A percentile compares a stretch with the other conserved stretches of the same genome.
Evolutionary conservation across 2,329 filamentous ascomycete genomes (phyloP).

Genomic region (Sporothrix brunneoviolacea): DNA sequence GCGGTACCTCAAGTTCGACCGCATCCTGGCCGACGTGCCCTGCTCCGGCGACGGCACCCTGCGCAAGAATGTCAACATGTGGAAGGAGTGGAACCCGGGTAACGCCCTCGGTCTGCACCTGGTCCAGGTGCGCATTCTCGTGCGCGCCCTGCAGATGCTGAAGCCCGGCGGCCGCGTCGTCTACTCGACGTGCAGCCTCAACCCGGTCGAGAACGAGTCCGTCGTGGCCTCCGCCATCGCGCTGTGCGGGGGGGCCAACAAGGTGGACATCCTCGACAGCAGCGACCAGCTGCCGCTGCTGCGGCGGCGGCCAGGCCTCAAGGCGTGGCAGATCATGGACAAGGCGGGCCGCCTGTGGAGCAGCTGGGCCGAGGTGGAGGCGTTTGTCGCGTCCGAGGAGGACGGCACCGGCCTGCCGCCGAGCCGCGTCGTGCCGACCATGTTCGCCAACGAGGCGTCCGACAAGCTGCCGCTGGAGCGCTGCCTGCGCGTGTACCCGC

Average conservation of each 20-base stretch:
- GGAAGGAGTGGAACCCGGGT: slow-evolving; percentile 88
- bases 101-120: slow-evolving; percentile 81
- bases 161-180: slow-evolving; percentile 92
- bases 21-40: slow-evolving; percentile 91
- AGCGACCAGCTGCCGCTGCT: slow-evolving; percentile 69
- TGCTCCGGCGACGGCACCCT: slow-evolving; percentile 93
- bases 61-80: slow-evolving; percentile 87
- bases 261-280: slow-evolving; percentile 80
- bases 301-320: slow-evolving; percentile 70
- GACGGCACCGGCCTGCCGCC: slow-evolving; percentile 44
- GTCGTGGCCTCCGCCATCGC: slow-evolving; percentile 84
- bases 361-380: slow-evolving; percentile 74
- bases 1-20: slow-evolving; percentile 86
- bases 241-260: slow-evolving; percentile 74
- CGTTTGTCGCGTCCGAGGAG: slow-evolving; percentile 54
- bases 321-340: slow-evolving; percentile 85
- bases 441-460: slow-evolving; percentile 65
- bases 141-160: slow-evolving; percentile 88
- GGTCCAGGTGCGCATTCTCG: slow-evolving; percentile 83
- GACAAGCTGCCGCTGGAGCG: slow-evolving; percentile 71
- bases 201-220: slow-evolving; percentile 94
- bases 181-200: slow-evolving; percentile 98
- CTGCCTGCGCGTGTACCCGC: slow-evolving; percentile 91
- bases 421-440: slow-evolving; percentile 65
- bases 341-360: slow-evolving; percentile 73